Evolutionary conservation across 2,329 filamentous ascomycete species (phyloP), one percentile per base, ranked within the genome.

Genomic region (Ophiostoma ulmi): DNA sequence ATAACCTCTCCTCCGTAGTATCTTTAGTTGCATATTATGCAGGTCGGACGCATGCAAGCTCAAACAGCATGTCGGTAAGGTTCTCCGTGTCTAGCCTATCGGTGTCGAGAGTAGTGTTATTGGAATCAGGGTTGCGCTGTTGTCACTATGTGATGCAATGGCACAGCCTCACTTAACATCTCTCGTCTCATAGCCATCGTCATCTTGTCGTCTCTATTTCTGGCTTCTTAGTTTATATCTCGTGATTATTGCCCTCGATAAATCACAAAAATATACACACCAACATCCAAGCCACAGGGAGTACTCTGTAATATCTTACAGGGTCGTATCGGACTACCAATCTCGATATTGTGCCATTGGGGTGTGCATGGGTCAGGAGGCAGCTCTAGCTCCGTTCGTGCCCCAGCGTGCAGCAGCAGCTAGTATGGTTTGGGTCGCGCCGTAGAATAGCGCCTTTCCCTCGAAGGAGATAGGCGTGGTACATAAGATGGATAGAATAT

Each of bases 141-240:
- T 70, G 66, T 44, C 36, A 65, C 63, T 61, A 64, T 52, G 26
- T 38, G 58, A 63, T 63, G 58, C 58, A 31, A 63, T 35, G 14
- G 58, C 58, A 35, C 58, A 63, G 58, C 58, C 58, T 35, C 58
- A 63, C n/a, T 14, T 55, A n/a, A 5, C 20, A 55, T 20, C 48
- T 14, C 44, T 48, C 44, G 44, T 14, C 3, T 48, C 44, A 2
- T 7, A 20, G 17, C 20, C 14, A 17, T 48, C 17, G 44, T 48
- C 44, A 55, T 55, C n/a, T 63, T 35, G 58, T 36, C 14, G 5
- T 31, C 11, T 14, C 3, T 35, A 31, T 35, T 20, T 63, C 22
- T 26, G 36, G 22, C 58, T 48, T 48, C 52, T 48, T 58, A 10
- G 52, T 17, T 26, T 14, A 58, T 22, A 14, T 14, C 8, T 10